These are phyloP conservation scores for Breviolum minutum DNA, from an alignment of 73 alveolate species.

Conservation along the genomic window DNA sequence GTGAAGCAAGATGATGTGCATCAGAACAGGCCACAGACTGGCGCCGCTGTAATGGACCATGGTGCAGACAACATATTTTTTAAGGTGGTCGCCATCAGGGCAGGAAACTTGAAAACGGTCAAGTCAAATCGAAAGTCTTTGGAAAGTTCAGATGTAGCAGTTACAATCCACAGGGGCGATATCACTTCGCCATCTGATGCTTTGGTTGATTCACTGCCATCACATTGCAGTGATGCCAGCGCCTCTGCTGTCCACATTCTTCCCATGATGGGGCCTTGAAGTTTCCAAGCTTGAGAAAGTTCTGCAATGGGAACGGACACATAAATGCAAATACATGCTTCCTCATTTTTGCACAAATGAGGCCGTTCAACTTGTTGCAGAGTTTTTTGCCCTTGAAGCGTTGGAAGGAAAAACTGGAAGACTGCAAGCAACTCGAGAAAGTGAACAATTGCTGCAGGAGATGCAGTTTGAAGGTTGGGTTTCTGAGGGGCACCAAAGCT, in stretches of 20 bases:
- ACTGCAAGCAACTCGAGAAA: not conserved
- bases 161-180: constrained; percentile 1
- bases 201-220: not conserved
- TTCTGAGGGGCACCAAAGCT: not conserved
- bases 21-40: too few relatives aligned
- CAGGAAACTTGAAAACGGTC: not conserved
- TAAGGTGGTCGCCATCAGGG: not conserved
- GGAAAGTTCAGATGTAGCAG: not conserved
- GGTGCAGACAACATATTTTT: too few relatives aligned
- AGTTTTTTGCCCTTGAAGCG: not conserved
- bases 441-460: not conserved
- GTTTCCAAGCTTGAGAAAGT: not conserved
- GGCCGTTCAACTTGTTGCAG: not conserved
- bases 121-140: too few relatives aligned
- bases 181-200: not conserved
- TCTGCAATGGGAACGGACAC: not conserved
- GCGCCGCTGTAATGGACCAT: too few relatives aligned
- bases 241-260: not conserved
- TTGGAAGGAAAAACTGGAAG: not conserved
- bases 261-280: not conserved
- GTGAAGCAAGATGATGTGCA: not conserved
- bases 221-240: not conserved
- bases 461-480: not conserved
- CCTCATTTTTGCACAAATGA: not conserved
- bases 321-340: not conserved